A percentile compares a stretch with the other conserved stretches of the same genome.
These are phyloP conservation scores for Carpinus fangiana DNA, from an alignment of 306 rosid genomes.

Conservation along the genomic window DNA sequence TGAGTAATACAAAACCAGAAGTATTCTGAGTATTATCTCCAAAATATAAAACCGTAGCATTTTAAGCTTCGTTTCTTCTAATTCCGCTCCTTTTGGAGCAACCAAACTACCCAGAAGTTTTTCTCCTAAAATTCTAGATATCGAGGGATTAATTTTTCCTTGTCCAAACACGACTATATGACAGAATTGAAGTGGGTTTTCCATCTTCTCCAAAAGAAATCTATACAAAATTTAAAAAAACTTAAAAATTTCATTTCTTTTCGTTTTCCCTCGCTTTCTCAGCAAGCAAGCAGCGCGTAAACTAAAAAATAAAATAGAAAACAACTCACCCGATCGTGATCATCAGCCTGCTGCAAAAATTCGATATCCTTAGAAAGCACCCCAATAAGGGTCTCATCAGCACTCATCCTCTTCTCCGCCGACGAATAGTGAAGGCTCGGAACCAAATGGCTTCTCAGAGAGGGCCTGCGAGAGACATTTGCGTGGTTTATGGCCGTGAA, in stretches of 20 bases:
- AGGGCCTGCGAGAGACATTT: slow-evolving; percentile 7
- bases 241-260: background rate
- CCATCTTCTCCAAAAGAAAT: background rate
- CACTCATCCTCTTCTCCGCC: slow-evolving; percentile 37
- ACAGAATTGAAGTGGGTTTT: background rate
- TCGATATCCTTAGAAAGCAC: slow-evolving; percentile 67
- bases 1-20: background rate
- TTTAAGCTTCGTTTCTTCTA: background rate
- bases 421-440: slow-evolving; percentile 53
- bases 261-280: background rate
- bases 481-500: slow-evolving; percentile 40
- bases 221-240: too few species aligned
- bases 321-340: slow-evolving; percentile 47
- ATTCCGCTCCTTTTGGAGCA: background rate
- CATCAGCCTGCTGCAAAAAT: slow-evolving; percentile 62
- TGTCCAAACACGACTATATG: background rate
- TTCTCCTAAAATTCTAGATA: background rate
- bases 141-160: background rate
- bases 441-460: slow-evolving; percentile 7
- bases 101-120: background rate
- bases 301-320: background rate
- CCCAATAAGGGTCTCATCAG: slow-evolving; percentile 60
- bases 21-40: too few species aligned
- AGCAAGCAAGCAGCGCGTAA: slow-evolving; percentile 8
- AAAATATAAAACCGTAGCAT: background rate